Conservation (phyloP, 768 basidiomycete species). For the Trametes villosa region DNA sequence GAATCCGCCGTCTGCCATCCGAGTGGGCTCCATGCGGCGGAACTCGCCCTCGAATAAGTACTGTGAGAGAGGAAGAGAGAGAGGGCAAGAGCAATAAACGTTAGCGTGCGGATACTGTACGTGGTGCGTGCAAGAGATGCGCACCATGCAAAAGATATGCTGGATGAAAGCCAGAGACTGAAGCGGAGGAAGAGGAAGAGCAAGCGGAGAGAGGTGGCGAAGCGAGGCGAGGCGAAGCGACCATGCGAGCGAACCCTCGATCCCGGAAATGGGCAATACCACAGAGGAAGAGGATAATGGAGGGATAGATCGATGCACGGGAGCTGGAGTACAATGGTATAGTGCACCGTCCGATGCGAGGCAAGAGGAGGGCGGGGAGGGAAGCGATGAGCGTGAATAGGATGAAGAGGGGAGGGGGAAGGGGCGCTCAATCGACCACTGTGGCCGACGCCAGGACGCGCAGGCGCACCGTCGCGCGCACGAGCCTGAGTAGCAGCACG, state of each 20-base stretch:
- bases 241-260: too few relatives aligned
- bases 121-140: background rate
- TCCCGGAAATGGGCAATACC: too few relatives aligned
- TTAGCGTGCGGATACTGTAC: slow-evolving; percentile 1
- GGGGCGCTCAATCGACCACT: background rate
- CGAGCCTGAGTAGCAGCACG: background rate
- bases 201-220: too few relatives aligned
- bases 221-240: too few relatives aligned
- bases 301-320: too few relatives aligned
- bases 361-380: too few relatives aligned
- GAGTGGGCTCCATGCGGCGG: slow-evolving; percentile 63
- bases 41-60: slow-evolving; percentile 67
- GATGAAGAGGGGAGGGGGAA: too few relatives aligned
- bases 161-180: too few relatives aligned
- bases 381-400: too few relatives aligned
- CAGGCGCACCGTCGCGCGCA: background rate
- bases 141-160: background rate
- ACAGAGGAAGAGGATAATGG: too few relatives aligned
- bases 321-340: too few relatives aligned
- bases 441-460: background rate
- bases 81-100: background rate
- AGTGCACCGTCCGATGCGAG: too few relatives aligned
- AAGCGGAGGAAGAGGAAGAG: background rate
- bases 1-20: slow-evolving; percentile 57
- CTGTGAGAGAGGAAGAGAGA: slow-evolving; percentile 41